Evolutionary conservation across 2,329 filamentous ascomycete genomes (phyloP).

Genomic region (Botrytis cinerea): DNA sequence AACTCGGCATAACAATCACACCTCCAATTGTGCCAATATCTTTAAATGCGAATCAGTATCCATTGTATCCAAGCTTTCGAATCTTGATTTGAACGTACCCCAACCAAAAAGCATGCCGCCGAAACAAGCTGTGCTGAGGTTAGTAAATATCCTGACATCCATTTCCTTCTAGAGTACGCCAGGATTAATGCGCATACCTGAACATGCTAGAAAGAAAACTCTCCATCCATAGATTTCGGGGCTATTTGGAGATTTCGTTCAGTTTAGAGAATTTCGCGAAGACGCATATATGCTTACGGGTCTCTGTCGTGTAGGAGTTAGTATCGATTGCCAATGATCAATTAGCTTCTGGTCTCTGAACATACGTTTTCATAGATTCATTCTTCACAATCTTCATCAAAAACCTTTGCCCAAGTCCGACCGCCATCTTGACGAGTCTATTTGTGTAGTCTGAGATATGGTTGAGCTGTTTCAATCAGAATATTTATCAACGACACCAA

Average conservation of each 20-base stretch:
- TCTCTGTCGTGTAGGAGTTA: constrained; percentile 15
- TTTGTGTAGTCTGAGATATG: background rate
- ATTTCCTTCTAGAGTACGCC: fast-evolving
- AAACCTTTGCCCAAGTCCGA: constrained; percentile 11
- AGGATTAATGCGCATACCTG: constrained; percentile 26
- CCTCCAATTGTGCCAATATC: constrained; percentile 77
- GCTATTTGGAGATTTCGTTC: constrained; percentile 28
- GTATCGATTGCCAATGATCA: background rate
- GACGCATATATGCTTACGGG: constrained; percentile 1
- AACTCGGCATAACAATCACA: constrained; percentile 68
- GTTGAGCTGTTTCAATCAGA: background rate
- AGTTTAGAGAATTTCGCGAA: background rate
- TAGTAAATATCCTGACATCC: background rate
- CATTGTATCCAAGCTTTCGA: background rate
- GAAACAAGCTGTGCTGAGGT: constrained; percentile 54
- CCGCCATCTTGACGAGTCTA: background rate
- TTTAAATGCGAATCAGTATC: constrained; percentile 8
- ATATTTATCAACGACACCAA: background rate
- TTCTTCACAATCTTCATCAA: constrained; percentile 49
- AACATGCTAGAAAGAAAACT: constrained; percentile 60
- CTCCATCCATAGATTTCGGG: constrained; percentile 54
- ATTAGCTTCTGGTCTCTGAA: background rate
- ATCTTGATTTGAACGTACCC: constrained; percentile 39
- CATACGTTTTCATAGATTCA: constrained; percentile 63
- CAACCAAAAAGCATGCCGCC: constrained; percentile 65